Percentiles rank a stretch among this genome's conserved stretches.
Conservation (phyloP, 1,284 basidiomycete genomes). For the Mycena sp. region DNA sequence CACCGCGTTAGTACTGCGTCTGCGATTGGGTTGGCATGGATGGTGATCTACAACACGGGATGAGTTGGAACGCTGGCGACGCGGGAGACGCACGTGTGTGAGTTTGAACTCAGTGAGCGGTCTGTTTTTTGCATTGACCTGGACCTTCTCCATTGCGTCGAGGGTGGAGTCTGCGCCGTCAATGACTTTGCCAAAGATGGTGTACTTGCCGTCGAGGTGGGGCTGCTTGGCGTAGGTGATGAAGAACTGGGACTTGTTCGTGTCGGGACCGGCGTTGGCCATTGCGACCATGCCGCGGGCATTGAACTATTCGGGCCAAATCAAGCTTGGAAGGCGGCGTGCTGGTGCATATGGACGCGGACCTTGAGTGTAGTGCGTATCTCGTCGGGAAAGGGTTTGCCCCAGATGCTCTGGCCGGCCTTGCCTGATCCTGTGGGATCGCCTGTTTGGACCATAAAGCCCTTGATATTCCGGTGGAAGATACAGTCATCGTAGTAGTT, state of each 20-base stretch:
- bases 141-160: conserved; percentile 90
- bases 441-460: conserved; percentile 96
- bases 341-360: conserved; percentile 24
- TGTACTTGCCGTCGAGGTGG: conserved; percentile 94
- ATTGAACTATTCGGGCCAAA: conserved; percentile 78
- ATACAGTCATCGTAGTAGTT: conserved; percentile 88
- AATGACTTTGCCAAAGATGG: conserved; percentile 95
- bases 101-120: conserved; percentile 89
- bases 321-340: not conserved
- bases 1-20: conserved; percentile 62
- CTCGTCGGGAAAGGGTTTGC: conserved; percentile 89
- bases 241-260: conserved; percentile 97
- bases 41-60: conserved; percentile 70
- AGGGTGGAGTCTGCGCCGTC: conserved; percentile 91
- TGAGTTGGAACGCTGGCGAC: conserved; percentile 4
- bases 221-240: conserved; percentile 92
- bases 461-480: conserved; percentile 94
- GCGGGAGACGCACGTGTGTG: conserved; percentile 64
- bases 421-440: conserved; percentile 87
- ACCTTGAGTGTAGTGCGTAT: conserved; percentile 93
- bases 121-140: conserved; percentile 91
- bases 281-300: conserved; percentile 93
- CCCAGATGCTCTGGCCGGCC: conserved; percentile 89
- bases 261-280: conserved; percentile 94
- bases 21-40: conserved; percentile 96